These are phyloP conservation scores for Chionographis japonica DNA, from an alignment of 106 monocot genomes.

Conservation along the genomic window DNA sequence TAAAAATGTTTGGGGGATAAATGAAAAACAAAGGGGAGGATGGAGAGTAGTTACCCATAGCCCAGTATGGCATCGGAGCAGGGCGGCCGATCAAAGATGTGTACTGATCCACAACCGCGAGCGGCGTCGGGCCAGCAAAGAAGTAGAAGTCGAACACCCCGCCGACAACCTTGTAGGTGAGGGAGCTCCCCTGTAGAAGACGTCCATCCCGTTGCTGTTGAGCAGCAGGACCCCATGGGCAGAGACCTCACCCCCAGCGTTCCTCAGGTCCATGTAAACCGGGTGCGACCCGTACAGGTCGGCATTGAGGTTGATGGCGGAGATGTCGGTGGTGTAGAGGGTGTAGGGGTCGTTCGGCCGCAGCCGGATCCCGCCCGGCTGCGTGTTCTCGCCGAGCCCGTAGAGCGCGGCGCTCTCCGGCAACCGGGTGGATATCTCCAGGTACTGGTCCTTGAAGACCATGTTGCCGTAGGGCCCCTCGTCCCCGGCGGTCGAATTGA, in stretches of 20 bases:
- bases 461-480: conserved; percentile 21
- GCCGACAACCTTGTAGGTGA: conserved; percentile 89
- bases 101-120: conserved; percentile 83
- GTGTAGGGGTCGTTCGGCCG: conserved; percentile 89
- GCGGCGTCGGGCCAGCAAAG: conserved; percentile 68
- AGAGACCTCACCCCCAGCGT: conserved; percentile 30
- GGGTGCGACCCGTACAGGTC: conserved; percentile 97
- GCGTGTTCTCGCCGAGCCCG: conserved; percentile 95
- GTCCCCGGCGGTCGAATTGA: conserved; percentile 46
- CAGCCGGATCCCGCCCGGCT: conserved; percentile 67
- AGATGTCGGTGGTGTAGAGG: conserved; percentile 72
- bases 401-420: conserved; percentile 61
- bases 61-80: conserved; percentile 99
- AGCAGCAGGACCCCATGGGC: conserved; percentile 82
- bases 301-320: conserved; percentile 80
- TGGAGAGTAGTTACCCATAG: conserved; percentile 47
- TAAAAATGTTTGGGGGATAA: not conserved
- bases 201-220: conserved; percentile 98
- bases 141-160: conserved; percentile 97
- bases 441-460: conserved; percentile 96
- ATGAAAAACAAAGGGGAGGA: not conserved
- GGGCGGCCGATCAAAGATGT: conserved; percentile 79
- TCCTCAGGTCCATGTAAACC: conserved; percentile 88
- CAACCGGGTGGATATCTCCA: conserved; percentile 73
- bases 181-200: conserved; percentile 73